phyloP scores from a whole-genome alignment of 208 protist genomes.

The Leishmania tropica region DNA sequence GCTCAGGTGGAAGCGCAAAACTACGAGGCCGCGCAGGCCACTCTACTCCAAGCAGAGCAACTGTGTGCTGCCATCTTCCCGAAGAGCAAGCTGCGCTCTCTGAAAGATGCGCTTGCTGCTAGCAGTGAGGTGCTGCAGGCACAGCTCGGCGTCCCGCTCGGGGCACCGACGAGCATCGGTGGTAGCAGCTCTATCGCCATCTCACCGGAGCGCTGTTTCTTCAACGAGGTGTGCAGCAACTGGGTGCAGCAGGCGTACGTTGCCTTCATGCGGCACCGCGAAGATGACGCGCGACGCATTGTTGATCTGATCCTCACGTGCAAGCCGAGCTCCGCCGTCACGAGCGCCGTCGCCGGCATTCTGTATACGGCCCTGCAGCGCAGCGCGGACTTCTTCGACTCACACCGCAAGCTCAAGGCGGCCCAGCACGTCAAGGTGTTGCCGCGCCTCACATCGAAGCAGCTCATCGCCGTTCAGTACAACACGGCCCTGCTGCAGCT shows the following conservation, averaged over 20 bases:
- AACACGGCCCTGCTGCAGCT: constrained; percentile 87
- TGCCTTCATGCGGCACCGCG: constrained; percentile 44
- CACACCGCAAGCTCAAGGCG: constrained; percentile 62
- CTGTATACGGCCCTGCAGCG: constrained; percentile 72
- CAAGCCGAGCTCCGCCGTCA: constrained; percentile 65
- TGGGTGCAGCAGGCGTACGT: constrained; percentile 89
- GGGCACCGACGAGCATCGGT: background rate
- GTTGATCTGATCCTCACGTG: constrained; percentile 56
- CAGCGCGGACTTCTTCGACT: constrained; percentile 70
- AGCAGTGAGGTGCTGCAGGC: constrained; percentile 28
- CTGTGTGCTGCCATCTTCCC: constrained; percentile 53
- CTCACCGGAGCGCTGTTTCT: constrained; percentile 68
- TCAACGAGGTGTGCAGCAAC: constrained; percentile 75
- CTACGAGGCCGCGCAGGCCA: constrained; percentile 53
- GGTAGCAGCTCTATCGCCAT: constrained; percentile 1
- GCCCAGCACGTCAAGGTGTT: constrained; percentile 65
- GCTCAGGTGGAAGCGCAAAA: constrained; percentile 68
- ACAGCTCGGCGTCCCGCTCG: constrained; percentile 27
- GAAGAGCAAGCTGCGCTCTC: constrained; percentile 44
- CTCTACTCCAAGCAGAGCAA: constrained; percentile 66
- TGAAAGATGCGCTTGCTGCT: constrained; percentile 56
- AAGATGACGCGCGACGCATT: constrained; percentile 48
- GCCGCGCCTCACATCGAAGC: constrained; percentile 60
- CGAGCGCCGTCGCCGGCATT: constrained; percentile 67
- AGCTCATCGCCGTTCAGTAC: constrained; percentile 79